These are phyloP conservation scores for Pyrenophora teres DNA, from an alignment of 2,329 filamentous ascomycete species.

Conservation along the genomic window DNA sequence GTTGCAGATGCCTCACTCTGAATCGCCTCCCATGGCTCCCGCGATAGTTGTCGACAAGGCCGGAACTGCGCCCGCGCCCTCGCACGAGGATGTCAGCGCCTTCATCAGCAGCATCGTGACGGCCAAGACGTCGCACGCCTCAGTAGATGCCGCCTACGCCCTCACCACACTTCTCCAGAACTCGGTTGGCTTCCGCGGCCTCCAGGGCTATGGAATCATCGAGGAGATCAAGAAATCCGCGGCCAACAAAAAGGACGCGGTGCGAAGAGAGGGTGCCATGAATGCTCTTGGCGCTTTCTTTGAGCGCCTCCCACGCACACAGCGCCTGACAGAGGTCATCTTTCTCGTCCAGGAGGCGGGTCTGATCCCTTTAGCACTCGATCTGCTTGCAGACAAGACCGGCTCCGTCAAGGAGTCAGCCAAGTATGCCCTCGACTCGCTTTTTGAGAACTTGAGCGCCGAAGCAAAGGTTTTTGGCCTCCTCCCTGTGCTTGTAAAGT, in stretches of 20 bases:
- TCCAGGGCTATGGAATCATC: slow-evolving; percentile 65
- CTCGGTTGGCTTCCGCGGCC: slow-evolving; percentile 67
- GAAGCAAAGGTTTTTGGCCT: slow-evolving; percentile 85
- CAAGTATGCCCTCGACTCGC: slow-evolving; percentile 88
- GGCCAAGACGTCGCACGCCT: slow-evolving; percentile 59
- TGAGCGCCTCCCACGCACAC: slow-evolving; percentile 80
- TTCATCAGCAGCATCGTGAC: slow-evolving; percentile 53
- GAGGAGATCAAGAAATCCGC: slow-evolving; percentile 76
- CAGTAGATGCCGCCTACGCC: slow-evolving; percentile 67
- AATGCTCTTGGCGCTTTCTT: slow-evolving; percentile 93
- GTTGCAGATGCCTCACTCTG: slow-evolving; percentile 54
- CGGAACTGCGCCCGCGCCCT: slow-evolving; percentile 49
- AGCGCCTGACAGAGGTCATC: slow-evolving; percentile 77
- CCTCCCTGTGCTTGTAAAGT: slow-evolving; percentile 73
- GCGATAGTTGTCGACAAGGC: slow-evolving; percentile 54
- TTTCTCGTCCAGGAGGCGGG: slow-evolving; percentile 82
- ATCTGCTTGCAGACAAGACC: slow-evolving; percentile 88
- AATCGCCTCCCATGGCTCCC: slow-evolving; percentile 56
- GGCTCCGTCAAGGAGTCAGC: slow-evolving; percentile 86
- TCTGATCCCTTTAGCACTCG: slow-evolving; percentile 73
- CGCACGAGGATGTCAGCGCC: slow-evolving; percentile 52
- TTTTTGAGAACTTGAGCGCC: slow-evolving; percentile 77
- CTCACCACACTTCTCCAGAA: slow-evolving; percentile 67
- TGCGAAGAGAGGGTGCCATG: slow-evolving; percentile 87
- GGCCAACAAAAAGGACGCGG: slow-evolving; percentile 88